Base-by-base conservation (phyloP, 192 early-diverging fungal genomes). In the Umbelopsis isabellina region DNA sequence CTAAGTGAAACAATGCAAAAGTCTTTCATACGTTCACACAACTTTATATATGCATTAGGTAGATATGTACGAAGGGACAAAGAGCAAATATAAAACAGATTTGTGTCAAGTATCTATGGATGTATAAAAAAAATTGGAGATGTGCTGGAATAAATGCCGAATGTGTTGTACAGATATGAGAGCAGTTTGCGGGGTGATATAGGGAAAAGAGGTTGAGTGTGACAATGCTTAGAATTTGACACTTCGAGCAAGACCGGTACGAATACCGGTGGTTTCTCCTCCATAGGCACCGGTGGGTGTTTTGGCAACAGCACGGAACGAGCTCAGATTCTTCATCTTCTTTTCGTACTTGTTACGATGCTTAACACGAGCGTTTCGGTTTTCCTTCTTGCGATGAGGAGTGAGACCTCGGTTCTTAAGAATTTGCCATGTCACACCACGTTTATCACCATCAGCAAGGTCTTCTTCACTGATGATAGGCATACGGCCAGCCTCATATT, bases 191-290 rank as follows among this genome's bases (percentile, higher is more conserved):
- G 30, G n/a, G 30, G 55, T 35, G 55, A 16, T 7, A 61, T 35
- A 25, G 5, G 10, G 33, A 58, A 33, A 33, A 9, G 13, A 25
- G 55, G 27, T 30, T 33, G 11, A 13, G 5, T 41, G 37, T 41
- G 37, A 41, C 5, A 41, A 41, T 41, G 37, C 37, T 25, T 61
- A 61, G 1, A 97, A 90, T 72, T 89, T 88, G 55, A 94, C 90
- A 83, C 90, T 91, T 76, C 93, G 91, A 3, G 94, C 76, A 22
- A 98, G 82, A 52, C 87, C 83, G 20, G 90, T 77, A 82, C 97
- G 96, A 86, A 99, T 98, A 82, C 96, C 96, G 6, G 95, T 97
- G 72, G 82, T 83, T 84, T 99, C 97, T 71, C 97, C 97, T 69
- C 87, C 89, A 81, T 99, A 99, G 37, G 83, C 77, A 44, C 90